Conservation (phyloP, 2,329 filamentous ascomycete genomes). For the Rutstroemia sp. region DNA sequence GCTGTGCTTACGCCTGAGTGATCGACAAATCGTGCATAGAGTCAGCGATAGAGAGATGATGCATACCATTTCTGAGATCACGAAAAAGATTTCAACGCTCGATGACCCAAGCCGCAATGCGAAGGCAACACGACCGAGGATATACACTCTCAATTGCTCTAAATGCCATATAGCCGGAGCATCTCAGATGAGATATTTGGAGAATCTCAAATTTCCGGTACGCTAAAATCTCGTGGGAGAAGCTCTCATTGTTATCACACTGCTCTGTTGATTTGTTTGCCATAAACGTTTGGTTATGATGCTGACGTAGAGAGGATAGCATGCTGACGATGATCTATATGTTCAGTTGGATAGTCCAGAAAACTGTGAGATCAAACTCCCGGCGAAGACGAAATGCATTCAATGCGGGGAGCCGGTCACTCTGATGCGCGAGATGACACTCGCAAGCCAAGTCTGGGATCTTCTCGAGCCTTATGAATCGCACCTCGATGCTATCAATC, state of each 20-base stretch:
- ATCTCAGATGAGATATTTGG: constrained; percentile 28
- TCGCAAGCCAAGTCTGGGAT: constrained; percentile 32
- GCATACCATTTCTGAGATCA: constrained; percentile 31
- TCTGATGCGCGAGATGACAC: constrained; percentile 32
- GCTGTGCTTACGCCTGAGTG: constrained; percentile 29
- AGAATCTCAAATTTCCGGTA: constrained; percentile 26
- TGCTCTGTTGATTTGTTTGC: background rate
- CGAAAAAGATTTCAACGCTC: constrained; percentile 30
- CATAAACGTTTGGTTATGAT: background rate
- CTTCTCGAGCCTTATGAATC: constrained; percentile 31
- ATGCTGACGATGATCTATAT: constrained; percentile 10
- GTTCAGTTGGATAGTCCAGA: constrained; percentile 17
- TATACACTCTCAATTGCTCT: constrained; percentile 33
- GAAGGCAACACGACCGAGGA: constrained; percentile 25
- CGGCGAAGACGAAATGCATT: constrained; percentile 29
- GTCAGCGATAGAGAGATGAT: constrained; percentile 35
- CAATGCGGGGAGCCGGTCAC: constrained; percentile 30
- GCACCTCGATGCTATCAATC: constrained; percentile 33
- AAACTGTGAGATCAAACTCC: constrained; percentile 17
- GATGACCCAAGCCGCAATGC: constrained; percentile 31
- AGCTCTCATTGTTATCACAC: background rate
- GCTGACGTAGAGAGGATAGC: background rate
- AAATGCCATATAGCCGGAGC: constrained; percentile 32
- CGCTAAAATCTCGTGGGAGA: constrained; percentile 9
- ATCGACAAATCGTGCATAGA: constrained; percentile 32